Evolutionary conservation across 768 basidiomycete species (phyloP).

Genomic region (Xerocomellus chrysenteron): DNA sequence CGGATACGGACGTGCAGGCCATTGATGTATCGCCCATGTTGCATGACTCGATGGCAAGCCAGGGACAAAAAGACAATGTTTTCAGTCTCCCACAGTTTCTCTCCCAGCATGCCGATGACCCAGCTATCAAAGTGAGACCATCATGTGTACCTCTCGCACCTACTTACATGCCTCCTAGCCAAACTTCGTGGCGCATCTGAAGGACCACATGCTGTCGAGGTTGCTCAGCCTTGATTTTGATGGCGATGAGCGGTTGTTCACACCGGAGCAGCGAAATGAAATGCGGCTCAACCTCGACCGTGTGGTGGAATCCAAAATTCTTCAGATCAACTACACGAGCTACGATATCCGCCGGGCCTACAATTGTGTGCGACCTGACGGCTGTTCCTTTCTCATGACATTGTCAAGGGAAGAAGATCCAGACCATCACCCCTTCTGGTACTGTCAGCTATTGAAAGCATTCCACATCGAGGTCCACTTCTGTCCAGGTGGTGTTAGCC

Average conservation of each 20-base stretch:
- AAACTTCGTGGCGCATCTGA: not conserved
- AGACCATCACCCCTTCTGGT: not conserved
- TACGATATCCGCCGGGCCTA: not conserved
- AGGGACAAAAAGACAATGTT: not conserved
- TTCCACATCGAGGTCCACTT: not conserved
- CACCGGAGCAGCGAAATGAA: not conserved
- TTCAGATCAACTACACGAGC: slow-evolving; percentile 1
- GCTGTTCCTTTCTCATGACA: not conserved
- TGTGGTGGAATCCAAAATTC: not conserved
- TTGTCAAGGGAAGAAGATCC: not conserved
- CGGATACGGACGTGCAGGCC: not conserved
- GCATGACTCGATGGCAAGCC: not conserved
- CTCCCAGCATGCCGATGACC: not conserved
- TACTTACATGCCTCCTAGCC: not conserved
- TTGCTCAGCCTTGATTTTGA: not conserved
- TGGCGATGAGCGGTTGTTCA: not conserved
- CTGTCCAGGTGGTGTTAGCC: not conserved
- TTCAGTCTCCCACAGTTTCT: not conserved
- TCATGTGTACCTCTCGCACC: not conserved
- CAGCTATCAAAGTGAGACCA: not conserved
- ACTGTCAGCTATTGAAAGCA: not conserved
- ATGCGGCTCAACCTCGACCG: not conserved
- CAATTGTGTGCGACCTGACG: not conserved
- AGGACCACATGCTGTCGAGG: not conserved
- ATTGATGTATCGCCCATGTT: not conserved